A percentile compares a stretch with the other conserved stretches of the same genome.
These are phyloP conservation scores for Rubia yunnanensis DNA, from an alignment of 257 asterid genomes.

Conservation along the genomic window DNA sequence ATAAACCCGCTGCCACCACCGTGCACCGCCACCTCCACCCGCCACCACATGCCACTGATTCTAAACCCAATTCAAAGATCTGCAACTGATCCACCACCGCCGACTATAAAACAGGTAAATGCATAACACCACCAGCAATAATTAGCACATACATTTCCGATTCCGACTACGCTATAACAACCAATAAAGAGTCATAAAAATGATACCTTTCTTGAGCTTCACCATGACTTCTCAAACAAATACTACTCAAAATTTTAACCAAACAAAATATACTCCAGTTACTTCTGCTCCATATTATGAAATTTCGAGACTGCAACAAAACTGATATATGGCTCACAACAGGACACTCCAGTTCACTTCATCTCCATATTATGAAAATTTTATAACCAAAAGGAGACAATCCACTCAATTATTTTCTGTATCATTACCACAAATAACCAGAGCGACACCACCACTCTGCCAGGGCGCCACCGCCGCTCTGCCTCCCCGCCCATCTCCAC, in stretches of 20 bases:
- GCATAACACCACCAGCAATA: not conserved
- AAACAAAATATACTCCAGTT: too few relatives aligned
- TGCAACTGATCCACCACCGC: too few relatives aligned
- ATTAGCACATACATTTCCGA: not conserved
- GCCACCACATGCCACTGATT: too few relatives aligned
- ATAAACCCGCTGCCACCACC: too few relatives aligned
- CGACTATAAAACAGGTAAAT: not conserved
- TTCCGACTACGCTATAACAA: not conserved
- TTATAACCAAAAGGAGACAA: not conserved
- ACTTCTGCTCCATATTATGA: too few relatives aligned
- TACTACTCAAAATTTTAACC: not conserved
- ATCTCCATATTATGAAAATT: not conserved
- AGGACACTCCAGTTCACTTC: not conserved
- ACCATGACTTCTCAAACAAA: conserved; percentile 5
- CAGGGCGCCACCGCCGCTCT: too few relatives aligned
- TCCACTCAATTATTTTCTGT: not conserved
- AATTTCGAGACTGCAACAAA: too few relatives aligned
- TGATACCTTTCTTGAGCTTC: conserved; percentile 15
- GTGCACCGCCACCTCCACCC: too few relatives aligned
- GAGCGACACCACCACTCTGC: too few relatives aligned
- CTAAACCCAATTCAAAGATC: too few relatives aligned
- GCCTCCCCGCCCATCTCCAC: too few relatives aligned
- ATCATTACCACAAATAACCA: not conserved
- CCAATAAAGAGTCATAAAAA: not conserved
- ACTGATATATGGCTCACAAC: not conserved